These are phyloP conservation scores for Ascobolus immersus DNA, from an alignment of 495 filamentous ascomycete genomes.

Conservation along the genomic window DNA sequence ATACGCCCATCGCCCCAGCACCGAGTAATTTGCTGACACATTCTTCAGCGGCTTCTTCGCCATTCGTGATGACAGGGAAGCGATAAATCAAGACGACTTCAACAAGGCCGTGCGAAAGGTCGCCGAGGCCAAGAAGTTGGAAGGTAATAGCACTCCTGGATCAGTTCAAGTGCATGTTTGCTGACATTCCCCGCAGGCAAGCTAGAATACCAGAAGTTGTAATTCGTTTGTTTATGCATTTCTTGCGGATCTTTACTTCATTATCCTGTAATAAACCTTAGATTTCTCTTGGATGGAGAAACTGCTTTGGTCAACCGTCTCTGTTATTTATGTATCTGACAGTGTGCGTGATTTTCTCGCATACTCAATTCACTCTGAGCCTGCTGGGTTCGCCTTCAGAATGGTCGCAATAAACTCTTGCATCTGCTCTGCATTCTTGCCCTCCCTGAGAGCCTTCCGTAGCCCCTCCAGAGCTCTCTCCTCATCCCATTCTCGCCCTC, in stretches of 20 bases:
- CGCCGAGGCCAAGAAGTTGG: constrained; percentile 89
- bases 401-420: not conserved
- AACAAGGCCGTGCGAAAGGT: constrained; percentile 96
- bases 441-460: constrained; percentile 10
- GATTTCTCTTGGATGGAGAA: no score
- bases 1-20: not conserved
- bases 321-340: no score
- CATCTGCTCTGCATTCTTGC: not conserved
- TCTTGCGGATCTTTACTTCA: not conserved
- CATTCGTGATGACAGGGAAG: constrained; percentile 89
- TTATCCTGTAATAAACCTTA: not conserved
- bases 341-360: no score
- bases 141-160: constrained; percentile 28
- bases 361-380: no score
- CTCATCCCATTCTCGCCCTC: constrained; percentile 5
- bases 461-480: constrained; percentile 11
- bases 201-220: constrained; percentile 93
- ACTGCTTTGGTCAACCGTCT: no score
- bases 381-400: no score
- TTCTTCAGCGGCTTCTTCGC: constrained; percentile 62
- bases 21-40: constrained; percentile 8
- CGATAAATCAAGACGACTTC: constrained; percentile 95
- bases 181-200: constrained; percentile 20
- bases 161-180: constrained; percentile 1
- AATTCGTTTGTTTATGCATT: constrained; percentile 9